Evolutionary conservation across 2,329 filamentous ascomycete species (phyloP).

Genomic region (Sporothrix brasiliensis): DNA sequence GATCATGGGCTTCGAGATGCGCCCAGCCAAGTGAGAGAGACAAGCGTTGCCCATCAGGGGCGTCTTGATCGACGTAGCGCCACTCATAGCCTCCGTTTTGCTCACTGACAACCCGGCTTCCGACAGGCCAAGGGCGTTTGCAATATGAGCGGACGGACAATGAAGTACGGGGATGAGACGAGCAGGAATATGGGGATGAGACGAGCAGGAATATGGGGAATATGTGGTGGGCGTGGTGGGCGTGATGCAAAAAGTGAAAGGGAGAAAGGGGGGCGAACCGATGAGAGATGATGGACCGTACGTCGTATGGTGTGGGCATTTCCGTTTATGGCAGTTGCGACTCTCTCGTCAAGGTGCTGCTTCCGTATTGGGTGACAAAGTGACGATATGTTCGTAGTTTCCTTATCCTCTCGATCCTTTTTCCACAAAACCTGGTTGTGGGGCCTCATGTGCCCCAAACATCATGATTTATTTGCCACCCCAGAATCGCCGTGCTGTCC

Average conservation of each 20-base stretch:
- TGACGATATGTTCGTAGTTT: conserved; percentile 6
- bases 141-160: neutral
- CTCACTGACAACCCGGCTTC: conserved; percentile 14
- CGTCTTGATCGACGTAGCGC: neutral
- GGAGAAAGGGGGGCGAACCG: neutral
- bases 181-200: too few species aligned
- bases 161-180: neutral
- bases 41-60: neutral
- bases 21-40: neutral
- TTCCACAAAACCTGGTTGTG: conserved; percentile 2
- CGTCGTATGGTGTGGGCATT: too few species aligned
- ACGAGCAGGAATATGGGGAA: neutral
- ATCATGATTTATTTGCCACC: conserved; percentile 11
- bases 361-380: conserved; percentile 2
- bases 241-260: neutral
- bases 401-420: neutral
- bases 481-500: neutral
- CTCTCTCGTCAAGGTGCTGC: neutral
- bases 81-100: neutral
- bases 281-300: neutral
- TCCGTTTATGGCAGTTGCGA: neutral
- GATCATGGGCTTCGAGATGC: conserved; percentile 3
- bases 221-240: neutral
- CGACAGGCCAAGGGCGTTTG: neutral
- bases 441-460: conserved; percentile 16